Evolutionary conservation across 176 grass and related monocot species (phyloP).

Genomic region (Triticum aestivum): DNA sequence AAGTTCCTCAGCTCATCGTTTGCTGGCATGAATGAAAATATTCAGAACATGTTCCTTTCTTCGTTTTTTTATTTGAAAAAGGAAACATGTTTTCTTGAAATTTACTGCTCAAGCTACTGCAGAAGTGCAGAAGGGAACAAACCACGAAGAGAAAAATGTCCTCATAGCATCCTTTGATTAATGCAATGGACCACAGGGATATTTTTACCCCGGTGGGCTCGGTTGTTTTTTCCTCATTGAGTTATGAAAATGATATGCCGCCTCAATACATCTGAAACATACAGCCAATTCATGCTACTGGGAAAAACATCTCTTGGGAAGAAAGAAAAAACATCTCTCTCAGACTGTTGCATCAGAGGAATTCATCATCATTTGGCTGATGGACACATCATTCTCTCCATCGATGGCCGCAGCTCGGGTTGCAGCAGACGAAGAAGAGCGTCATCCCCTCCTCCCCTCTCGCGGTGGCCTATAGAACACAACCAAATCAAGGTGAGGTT

Average conservation of each 20-base stretch:
- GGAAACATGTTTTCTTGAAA: neutral
- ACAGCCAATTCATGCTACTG: constrained; percentile 26
- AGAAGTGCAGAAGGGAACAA: neutral
- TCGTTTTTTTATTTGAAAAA: no score
- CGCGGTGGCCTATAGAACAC: constrained; percentile 49
- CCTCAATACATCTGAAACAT: constrained; percentile 9
- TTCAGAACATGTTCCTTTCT: no score
- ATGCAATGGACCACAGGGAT: neutral
- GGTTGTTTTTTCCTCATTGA: constrained; percentile 6
- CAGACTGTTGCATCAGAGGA: neutral
- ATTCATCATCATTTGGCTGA: neutral
- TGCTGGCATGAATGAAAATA: no score
- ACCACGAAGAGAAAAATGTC: neutral
- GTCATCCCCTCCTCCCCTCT: constrained; percentile 87
- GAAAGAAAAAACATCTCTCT: constrained; percentile 20
- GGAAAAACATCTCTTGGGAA: neutral
- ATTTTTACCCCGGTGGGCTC: neutral
- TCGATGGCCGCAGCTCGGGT: constrained; percentile 69
- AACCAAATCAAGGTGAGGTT: neutral
- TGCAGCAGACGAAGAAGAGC: constrained; percentile 87
- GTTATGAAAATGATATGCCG: neutral
- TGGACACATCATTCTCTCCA: constrained; percentile 73
- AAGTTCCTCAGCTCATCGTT: no score
- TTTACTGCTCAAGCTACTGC: neutral
- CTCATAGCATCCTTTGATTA: neutral